These are phyloP conservation scores for Aspergillus haitiensis DNA, from an alignment of 495 filamentous ascomycete genomes.

Conservation along the genomic window DNA sequence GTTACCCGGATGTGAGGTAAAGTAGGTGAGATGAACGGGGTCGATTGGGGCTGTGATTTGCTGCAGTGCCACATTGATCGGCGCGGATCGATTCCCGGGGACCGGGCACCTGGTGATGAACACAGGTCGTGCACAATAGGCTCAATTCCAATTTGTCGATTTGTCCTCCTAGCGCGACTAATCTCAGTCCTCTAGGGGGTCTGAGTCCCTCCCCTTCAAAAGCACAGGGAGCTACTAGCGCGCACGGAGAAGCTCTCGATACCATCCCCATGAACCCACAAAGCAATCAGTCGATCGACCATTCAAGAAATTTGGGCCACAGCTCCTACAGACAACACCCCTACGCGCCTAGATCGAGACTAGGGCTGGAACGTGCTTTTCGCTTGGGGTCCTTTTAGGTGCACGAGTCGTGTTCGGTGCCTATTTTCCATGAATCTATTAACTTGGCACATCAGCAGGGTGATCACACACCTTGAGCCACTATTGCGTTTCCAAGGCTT, in stretches of 20 bases:
- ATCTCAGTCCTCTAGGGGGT: neutral
- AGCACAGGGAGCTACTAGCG: neutral
- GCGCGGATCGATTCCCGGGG: neutral
- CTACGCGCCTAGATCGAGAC: neutral
- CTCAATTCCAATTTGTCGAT: conserved; percentile 2
- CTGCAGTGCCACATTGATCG: neutral
- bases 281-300: neutral
- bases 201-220: neutral
- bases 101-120: neutral
- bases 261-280: neutral
- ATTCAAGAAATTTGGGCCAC: neutral
- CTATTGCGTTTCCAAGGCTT: neutral
- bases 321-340: neutral
- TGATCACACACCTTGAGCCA: neutral
- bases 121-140: neutral
- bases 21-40: too few relatives aligned
- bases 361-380: neutral
- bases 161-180: neutral
- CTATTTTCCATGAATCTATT: conserved; percentile 2
- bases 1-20: too few relatives aligned
- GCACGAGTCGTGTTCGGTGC: too few relatives aligned
- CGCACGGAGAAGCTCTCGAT: neutral
- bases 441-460: conserved; percentile 8
- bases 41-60: neutral
- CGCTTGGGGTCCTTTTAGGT: neutral